A percentile compares a stretch with the other conserved stretches of the same genome.
Conservation (phyloP, 2,329 filamentous ascomycete species). For the Fusarium duplospermum region DNA sequence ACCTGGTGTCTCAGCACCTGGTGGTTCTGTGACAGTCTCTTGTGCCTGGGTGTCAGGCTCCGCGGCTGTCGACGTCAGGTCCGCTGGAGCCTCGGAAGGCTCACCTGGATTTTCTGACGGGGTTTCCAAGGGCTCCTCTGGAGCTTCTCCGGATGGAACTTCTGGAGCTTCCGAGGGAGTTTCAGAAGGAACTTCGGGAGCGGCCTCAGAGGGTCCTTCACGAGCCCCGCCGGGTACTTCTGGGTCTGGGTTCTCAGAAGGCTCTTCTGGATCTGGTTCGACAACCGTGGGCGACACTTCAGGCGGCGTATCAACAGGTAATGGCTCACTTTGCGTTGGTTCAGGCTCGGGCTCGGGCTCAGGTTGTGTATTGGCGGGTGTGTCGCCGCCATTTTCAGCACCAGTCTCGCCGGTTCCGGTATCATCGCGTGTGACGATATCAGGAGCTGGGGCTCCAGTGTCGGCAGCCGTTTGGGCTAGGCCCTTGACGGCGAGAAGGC, state of each 20-base stretch:
- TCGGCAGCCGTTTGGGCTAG: neutral
- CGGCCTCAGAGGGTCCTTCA: neutral
- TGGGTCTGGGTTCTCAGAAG: neutral
- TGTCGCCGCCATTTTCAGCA: neutral
- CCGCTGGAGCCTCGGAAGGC: neutral
- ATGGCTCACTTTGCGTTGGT: conserved; percentile 2
- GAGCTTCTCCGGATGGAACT: neutral
- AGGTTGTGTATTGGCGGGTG: neutral
- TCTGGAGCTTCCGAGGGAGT: neutral
- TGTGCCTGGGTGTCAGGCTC: neutral
- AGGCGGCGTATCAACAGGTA: neutral
- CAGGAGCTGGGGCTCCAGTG: neutral
- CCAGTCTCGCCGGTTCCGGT: neutral
- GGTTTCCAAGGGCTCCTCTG: neutral
- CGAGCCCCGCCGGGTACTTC: neutral
- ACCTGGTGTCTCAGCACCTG: too few relatives aligned
- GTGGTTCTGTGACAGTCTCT: too few relatives aligned
- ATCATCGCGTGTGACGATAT: neutral
- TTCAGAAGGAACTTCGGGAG: neutral
- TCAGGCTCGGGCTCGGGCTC: neutral
- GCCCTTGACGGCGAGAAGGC: neutral
- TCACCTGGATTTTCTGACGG: neutral
- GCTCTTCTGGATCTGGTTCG: neutral
- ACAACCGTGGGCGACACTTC: neutral
- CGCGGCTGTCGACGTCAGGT: neutral